Conservation (phyloP, 164 flowering plant genomes). For the Annona cherimola region DNA sequence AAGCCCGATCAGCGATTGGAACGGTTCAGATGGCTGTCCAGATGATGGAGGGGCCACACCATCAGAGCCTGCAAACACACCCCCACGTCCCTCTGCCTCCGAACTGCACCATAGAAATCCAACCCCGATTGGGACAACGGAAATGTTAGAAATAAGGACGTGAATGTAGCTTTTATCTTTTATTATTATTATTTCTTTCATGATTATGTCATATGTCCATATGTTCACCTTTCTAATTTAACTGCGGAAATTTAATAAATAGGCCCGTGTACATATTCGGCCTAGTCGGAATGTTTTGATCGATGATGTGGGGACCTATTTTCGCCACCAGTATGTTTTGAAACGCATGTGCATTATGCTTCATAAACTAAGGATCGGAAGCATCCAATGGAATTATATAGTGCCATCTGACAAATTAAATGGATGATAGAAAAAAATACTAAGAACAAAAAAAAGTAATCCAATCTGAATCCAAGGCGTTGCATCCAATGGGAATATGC, state of each 20-base stretch:
- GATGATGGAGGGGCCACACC: background rate
- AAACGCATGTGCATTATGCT: background rate
- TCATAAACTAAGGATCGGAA: no score
- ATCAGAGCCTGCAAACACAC: background rate
- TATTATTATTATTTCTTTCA: background rate
- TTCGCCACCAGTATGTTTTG: background rate
- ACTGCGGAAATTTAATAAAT: background rate
- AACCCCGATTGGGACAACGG: background rate
- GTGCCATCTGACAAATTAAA: no score
- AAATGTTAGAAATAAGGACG: background rate
- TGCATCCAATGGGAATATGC: no score
- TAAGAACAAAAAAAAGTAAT: no score
- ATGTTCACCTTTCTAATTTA: background rate
- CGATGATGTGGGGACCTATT: no score
- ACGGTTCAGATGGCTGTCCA: background rate
- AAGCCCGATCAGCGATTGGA: background rate
- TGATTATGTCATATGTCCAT: background rate
- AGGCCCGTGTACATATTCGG: background rate
- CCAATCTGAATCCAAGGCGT: slow-evolving; percentile 18
- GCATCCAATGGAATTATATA: no score
- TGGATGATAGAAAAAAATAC: no score
- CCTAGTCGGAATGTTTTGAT: no score
- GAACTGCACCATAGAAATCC: background rate
- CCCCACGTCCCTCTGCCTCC: background rate
- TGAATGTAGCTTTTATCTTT: background rate